A percentile compares a stretch with the other conserved stretches of the same genome.
These are phyloP conservation scores for Candida incommunis DNA, from an alignment of 805 yeast genomes.

Conservation along the genomic window DNA sequence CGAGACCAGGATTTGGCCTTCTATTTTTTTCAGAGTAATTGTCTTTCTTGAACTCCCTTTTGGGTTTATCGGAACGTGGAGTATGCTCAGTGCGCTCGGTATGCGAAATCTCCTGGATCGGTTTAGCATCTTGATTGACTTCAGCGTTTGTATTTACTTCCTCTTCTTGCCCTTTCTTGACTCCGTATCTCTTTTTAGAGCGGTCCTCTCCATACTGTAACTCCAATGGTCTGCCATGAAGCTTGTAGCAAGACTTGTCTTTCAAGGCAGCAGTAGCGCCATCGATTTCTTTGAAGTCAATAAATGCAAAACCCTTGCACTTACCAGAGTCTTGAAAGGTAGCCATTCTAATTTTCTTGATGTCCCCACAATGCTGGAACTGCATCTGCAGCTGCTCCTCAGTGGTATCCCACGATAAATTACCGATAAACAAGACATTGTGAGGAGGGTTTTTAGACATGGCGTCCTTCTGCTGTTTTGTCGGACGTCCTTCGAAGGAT, in stretches of 20 bases:
- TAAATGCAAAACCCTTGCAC: constrained; percentile 91
- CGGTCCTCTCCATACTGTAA: constrained; percentile 94
- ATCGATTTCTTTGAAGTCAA: constrained; percentile 68
- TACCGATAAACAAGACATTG: constrained; percentile 81
- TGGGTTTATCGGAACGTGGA: background rate
- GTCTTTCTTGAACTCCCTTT: background rate
- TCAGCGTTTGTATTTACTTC: constrained; percentile 16
- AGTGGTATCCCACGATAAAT: constrained; percentile 82
- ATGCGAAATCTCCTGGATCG: background rate
- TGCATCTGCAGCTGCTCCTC: constrained; percentile 64
- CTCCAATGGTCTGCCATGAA: constrained; percentile 64
- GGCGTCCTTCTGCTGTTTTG: constrained; percentile 32
- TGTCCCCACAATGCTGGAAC: constrained; percentile 86
- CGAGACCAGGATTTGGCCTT: constrained; percentile 47
- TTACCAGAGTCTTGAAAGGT: constrained; percentile 95
- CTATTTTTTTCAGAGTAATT: constrained; percentile 3
- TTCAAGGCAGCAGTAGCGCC: constrained; percentile 76
- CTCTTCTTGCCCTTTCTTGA: constrained; percentile 27
- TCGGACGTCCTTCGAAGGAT: constrained; percentile 81
- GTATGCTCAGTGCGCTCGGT: background rate
- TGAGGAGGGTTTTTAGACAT: constrained; percentile 66
- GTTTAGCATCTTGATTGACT: background rate
- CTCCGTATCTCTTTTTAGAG: constrained; percentile 40
- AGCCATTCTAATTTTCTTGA: constrained; percentile 78
- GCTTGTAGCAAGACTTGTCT: constrained; percentile 48